Percentiles rank a stretch among this genome's conserved stretches.
phyloP scores from a whole-genome alignment of 305 asterid genomes.

The Caryopteris hybrid region DNA sequence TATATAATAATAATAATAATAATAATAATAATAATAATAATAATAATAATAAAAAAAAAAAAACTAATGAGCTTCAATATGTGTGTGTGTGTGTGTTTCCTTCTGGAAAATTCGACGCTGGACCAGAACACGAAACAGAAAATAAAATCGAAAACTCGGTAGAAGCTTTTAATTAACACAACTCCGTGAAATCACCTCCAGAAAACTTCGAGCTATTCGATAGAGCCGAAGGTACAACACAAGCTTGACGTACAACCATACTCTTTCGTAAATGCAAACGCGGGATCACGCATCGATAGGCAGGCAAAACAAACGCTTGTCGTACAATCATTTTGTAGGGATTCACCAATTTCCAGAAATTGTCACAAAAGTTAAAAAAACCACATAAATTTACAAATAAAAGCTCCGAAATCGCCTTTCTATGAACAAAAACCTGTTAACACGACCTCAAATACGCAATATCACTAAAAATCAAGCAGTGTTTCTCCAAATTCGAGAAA shows the following conservation, averaged over 20 bases:
- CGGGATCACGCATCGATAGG: conserved; percentile 15
- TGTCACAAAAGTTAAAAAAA: not conserved
- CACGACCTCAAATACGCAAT: not conserved
- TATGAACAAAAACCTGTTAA: conserved; percentile 16
- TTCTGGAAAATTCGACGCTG: not conserved
- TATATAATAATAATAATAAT: no score
- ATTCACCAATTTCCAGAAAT: not conserved
- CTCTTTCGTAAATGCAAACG: conserved; percentile 15
- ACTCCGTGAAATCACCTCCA: conserved; percentile 32
- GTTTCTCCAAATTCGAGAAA: not conserved
- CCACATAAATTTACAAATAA: not conserved
- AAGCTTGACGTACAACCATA: conserved; percentile 22
- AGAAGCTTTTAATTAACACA: not conserved
- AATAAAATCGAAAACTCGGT: not conserved
- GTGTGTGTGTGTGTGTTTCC: not conserved
- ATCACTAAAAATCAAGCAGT: not conserved
- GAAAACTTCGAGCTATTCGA: conserved; percentile 19
- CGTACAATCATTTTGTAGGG: conserved; percentile 25
- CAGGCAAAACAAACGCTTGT: conserved; percentile 24
- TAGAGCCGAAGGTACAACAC: conserved; percentile 30
- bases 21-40: not conserved
- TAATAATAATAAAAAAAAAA: not conserved
- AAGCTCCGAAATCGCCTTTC: not conserved
- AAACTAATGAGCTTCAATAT: conserved; percentile 5
- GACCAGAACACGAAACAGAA: not conserved